Percentiles rank a stretch among this genome's conserved stretches.
phyloP scores from a whole-genome alignment of 257 asterid genomes.

The Anisodus acutangulus region DNA sequence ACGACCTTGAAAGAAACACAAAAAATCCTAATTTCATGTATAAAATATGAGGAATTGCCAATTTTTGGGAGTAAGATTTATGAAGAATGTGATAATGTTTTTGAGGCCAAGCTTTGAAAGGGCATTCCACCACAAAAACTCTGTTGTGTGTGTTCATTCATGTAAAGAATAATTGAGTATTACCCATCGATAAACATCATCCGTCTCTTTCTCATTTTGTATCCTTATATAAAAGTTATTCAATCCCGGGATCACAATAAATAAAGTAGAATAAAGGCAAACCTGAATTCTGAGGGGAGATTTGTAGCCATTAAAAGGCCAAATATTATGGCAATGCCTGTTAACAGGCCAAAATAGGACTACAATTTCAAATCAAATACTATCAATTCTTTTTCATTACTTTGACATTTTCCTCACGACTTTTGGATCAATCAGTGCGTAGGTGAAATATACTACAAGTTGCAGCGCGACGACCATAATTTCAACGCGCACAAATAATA shows the following conservation, averaged over 20 bases:
- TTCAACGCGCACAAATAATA: not conserved
- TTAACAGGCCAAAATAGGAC: not conserved
- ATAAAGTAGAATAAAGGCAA: constrained; percentile 8
- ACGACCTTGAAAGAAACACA: not conserved
- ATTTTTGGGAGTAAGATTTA: not conserved
- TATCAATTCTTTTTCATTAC: not conserved
- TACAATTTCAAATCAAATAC: constrained; percentile 1
- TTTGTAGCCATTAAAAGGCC: not conserved
- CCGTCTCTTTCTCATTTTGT: not conserved
- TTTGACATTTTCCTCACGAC: not conserved
- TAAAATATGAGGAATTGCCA: not conserved
- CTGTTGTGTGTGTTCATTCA: not conserved
- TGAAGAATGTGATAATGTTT: constrained; percentile 40
- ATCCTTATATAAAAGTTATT: not conserved
- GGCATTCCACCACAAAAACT: constrained; percentile 21
- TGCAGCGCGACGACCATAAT: not conserved
- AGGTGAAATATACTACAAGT: not conserved
- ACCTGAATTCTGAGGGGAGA: constrained; percentile 7
- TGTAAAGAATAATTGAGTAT: not conserved
- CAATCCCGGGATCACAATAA: not conserved
- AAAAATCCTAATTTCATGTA: not conserved
- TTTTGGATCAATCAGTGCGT: not conserved
- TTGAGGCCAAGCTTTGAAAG: constrained; percentile 42
- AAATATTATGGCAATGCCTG: not conserved
- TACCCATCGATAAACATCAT: not conserved